A percentile compares a stretch with the other conserved stretches of the same genome.
Conservation (phyloP, 768 basidiomycete genomes). For the Phanerochaete carnosa region DNA sequence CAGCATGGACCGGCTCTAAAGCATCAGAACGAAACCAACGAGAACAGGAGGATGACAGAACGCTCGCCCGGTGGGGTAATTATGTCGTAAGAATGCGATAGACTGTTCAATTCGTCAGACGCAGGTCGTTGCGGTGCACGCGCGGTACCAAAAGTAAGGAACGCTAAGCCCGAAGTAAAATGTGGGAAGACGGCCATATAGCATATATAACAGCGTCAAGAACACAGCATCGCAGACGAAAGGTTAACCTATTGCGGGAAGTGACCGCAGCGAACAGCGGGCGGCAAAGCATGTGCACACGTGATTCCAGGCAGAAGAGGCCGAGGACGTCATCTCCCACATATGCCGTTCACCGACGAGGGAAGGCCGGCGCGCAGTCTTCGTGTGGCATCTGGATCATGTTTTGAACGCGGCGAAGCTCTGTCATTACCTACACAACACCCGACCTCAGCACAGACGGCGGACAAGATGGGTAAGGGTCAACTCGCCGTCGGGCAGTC, state of each 20-base stretch:
- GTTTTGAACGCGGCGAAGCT: constrained; percentile 34
- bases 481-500: constrained; percentile 27
- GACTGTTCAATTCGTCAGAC: too few relatives aligned
- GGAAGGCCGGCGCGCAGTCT: constrained; percentile 24
- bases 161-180: neutral
- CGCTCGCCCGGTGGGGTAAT: neutral
- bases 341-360: neutral
- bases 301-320: neutral
- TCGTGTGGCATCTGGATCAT: constrained; percentile 32
- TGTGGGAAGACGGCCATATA: too few relatives aligned
- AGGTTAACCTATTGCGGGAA: neutral
- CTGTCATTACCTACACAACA: constrained; percentile 29
- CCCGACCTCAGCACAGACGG: neutral
- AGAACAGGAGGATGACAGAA: neutral
- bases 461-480: neutral
- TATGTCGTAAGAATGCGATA: too few relatives aligned
- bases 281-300: neutral
- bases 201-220: too few relatives aligned
- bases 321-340: neutral
- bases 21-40: neutral
- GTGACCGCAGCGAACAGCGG: neutral
- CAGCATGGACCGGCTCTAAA: neutral
- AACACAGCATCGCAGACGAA: neutral
- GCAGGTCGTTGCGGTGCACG: neutral
- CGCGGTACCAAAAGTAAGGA: neutral